Base-by-base conservation (phyloP, 805 yeast genomes). In the Candida arabinofermentans region DNA sequence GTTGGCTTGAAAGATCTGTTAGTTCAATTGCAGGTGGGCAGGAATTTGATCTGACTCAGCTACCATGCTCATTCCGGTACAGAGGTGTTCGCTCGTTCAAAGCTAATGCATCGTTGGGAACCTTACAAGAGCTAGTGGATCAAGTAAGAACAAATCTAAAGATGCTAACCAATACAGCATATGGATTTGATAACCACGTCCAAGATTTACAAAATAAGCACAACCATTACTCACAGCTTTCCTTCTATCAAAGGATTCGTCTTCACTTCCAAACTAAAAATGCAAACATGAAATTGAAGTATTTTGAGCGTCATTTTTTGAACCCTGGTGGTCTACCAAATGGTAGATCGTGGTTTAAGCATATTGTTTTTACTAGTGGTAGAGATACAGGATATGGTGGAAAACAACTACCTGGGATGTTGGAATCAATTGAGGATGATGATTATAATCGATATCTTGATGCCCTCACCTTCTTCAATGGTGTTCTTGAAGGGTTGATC, bases 361-460 rank as follows among this genome's bases (percentile, higher is more conserved):
- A 79, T 54, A 60, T 71, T 34, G 67, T 78, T 14, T 79, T 64
- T 55, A 79, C 83, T 2, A 76, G 81, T 36, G 82, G 81, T 2
- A 57, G 80, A 37, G 71, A 74, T 59, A 77, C 81, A 1, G 84
- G 84, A 2, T 78, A 79, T 46, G 71, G 73, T n/a, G 82, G 81
- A 4, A 78, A 74, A 40, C 66, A 71, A 30, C 62, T 77, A 41
- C 83, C 84, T 1, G 81, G 78, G 0, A 57, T 79, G 29, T 64
- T 64, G 5, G 84, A 79, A 52, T 73, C 79, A 0, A 50, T 79
- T n/a, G 81, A 76, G 46, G 81, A 75, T 47, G 43, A 55, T 1
- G 69, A 72, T 36, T 50, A 55, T 14, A 62, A 58, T 19, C 57
- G 58, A 4, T 62, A 72, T 34, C 50, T 59, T n/a, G 53, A 62